phyloP scores from a whole-genome alignment of 768 basidiomycete genomes.

The Boletus sp. region DNA sequence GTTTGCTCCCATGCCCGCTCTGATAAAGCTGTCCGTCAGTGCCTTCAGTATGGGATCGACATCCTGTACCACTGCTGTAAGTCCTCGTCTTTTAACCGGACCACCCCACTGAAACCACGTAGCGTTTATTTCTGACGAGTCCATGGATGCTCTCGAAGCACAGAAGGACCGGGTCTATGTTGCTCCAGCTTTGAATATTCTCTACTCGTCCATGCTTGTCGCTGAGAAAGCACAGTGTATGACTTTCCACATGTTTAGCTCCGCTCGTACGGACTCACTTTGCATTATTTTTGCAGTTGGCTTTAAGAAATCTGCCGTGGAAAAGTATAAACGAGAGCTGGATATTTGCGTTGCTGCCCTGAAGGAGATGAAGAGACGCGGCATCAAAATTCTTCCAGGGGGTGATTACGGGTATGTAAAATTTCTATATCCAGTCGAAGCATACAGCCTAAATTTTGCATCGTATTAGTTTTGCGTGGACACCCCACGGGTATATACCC shows the following conservation, averaged over 20 bases:
- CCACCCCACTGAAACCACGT: constrained; percentile 7
- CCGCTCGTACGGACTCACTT: background rate
- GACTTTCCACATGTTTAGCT: background rate
- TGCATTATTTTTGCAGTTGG: constrained; percentile 9
- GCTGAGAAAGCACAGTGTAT: constrained; percentile 27
- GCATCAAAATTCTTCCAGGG: constrained; percentile 36
- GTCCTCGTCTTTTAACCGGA: background rate
- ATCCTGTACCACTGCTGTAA: constrained; percentile 29
- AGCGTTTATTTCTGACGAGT: constrained; percentile 36
- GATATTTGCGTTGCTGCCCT: constrained; percentile 32
- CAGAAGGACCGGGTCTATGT: constrained; percentile 35
- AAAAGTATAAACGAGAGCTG: constrained; percentile 31
- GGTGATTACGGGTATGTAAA: constrained; percentile 35
- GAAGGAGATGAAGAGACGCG: constrained; percentile 36
- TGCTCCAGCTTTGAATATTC: constrained; percentile 32
- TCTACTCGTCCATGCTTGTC: constrained; percentile 24
- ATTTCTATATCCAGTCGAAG: background rate
- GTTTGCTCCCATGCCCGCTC: constrained; percentile 38
- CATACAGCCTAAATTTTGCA: background rate
- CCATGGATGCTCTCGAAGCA: constrained; percentile 35
- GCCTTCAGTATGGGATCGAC: constrained; percentile 35
- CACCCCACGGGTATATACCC: constrained; percentile 28
- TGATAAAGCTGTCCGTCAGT: constrained; percentile 32
- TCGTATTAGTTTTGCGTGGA: constrained; percentile 27
- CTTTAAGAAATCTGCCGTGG: constrained; percentile 14